Evolutionary conservation across 768 basidiomycete species (phyloP).

Genomic region (Trametes cingulata): DNA sequence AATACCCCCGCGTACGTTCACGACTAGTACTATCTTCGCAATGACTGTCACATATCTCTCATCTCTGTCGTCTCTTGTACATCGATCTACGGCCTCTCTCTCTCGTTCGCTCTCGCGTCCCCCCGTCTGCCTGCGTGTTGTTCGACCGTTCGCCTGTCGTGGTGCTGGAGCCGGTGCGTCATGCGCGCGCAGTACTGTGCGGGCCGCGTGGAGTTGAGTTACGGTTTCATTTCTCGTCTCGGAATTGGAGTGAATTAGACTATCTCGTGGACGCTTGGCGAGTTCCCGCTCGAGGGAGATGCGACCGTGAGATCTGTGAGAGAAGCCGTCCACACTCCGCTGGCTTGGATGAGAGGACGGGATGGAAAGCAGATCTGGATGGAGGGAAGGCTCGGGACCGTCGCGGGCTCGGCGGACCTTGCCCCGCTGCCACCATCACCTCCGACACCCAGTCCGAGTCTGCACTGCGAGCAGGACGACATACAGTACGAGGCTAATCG

Average conservation of each 20-base stretch:
- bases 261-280: not conserved
- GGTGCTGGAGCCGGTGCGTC: not conserved
- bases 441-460: not conserved
- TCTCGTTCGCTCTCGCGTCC: not conserved
- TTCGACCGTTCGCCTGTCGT: not conserved
- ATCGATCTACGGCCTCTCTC: conserved; percentile 25
- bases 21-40: conserved; percentile 31
- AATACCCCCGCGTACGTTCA: conserved; percentile 29
- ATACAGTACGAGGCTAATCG: not conserved
- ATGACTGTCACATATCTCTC: conserved; percentile 29
- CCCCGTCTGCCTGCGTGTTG: not conserved
- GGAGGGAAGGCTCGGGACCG: too few species aligned
- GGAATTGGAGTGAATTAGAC: not conserved
- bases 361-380: not conserved
- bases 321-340: too few species aligned
- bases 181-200: not conserved
- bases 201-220: not conserved
- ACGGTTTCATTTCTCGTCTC: too few species aligned
- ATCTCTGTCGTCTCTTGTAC: conserved; percentile 25
- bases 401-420: not conserved
- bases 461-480: not conserved
- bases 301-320: too few species aligned
- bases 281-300: too few species aligned
- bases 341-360: too few species aligned
- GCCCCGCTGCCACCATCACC: conserved; percentile 1